Percentiles rank a stretch among this genome's conserved stretches.
phyloP scores from a whole-genome alignment of 2,329 filamentous ascomycete species.

The Berkeleyomyces basicola region DNA sequence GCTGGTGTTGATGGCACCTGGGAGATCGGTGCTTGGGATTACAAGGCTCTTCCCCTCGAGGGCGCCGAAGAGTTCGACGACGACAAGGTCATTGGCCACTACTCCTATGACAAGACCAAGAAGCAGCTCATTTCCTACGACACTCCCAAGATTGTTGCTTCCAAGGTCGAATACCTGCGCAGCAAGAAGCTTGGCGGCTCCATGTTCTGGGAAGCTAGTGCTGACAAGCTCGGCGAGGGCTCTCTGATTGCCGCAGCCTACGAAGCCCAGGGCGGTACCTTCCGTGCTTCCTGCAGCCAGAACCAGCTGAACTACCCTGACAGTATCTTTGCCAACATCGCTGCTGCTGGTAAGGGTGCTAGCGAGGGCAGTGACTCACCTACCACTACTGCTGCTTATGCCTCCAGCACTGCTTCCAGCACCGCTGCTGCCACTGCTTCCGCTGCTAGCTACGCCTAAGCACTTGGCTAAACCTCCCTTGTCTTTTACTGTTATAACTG shows the following conservation, averaged over 20 bases:
- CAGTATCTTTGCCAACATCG: slow-evolving; percentile 40
- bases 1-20: slow-evolving; percentile 53
- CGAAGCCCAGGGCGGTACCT: slow-evolving; percentile 24
- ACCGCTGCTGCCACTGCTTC: not conserved
- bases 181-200: slow-evolving; percentile 48
- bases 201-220: slow-evolving; percentile 77
- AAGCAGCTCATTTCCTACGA: slow-evolving; percentile 57
- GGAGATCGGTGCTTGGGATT: slow-evolving; percentile 66
- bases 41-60: slow-evolving; percentile 53
- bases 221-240: slow-evolving; percentile 40
- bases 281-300: slow-evolving; percentile 27
- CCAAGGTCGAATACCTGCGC: slow-evolving; percentile 52
- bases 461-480: not conserved
- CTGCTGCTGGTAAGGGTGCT: slow-evolving; percentile 18
- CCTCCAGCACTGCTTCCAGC: not conserved
- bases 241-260: slow-evolving; percentile 42
- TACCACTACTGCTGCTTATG: not conserved
- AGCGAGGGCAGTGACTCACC: not conserved
- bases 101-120: slow-evolving; percentile 46
- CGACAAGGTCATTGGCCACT: slow-evolving; percentile 42
- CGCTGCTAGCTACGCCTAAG: not conserved
- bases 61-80: slow-evolving; percentile 45
- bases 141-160: slow-evolving; percentile 39
- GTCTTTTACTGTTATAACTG: not conserved
- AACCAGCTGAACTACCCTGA: slow-evolving; percentile 37